These are phyloP conservation scores for Buxus sempervirens DNA, from an alignment of 164 flowering plant genomes.

Conservation along the genomic window DNA sequence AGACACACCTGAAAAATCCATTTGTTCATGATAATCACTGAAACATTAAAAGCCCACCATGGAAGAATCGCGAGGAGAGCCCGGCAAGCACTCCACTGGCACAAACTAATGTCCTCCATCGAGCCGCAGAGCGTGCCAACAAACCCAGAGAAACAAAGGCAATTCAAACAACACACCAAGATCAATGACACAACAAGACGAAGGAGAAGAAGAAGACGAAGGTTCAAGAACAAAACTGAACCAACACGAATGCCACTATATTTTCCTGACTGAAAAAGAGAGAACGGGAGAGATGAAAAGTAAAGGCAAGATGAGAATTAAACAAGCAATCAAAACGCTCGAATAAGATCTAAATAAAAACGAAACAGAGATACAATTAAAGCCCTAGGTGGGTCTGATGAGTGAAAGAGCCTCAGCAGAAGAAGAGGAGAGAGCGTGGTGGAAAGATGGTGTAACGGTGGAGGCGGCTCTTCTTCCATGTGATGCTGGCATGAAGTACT, in stretches of 20 bases:
- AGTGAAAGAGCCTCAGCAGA: too few species aligned
- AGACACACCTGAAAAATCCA: conserved; percentile 96
- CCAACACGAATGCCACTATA: conserved; percentile 1
- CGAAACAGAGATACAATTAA: not conserved
- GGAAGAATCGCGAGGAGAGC: conserved; percentile 82
- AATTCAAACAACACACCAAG: not conserved
- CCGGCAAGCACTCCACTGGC: conserved; percentile 71
- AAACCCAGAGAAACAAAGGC: not conserved
- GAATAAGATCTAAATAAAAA: not conserved
- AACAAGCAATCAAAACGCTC: conserved; percentile 12
- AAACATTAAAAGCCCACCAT: conserved; percentile 98
- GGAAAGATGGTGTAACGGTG: conserved; percentile 13
- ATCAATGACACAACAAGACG: too few species aligned
- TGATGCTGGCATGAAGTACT: not conserved
- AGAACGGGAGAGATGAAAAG: not conserved
- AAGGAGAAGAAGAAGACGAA: conserved; percentile 1
- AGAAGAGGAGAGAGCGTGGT: not conserved
- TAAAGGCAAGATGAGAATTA: not conserved
- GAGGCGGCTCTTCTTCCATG: conserved; percentile 10
- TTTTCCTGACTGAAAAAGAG: not conserved
- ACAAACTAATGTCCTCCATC: conserved; percentile 71
- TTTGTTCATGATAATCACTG: conserved; percentile 96
- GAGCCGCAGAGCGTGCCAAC: conserved; percentile 11
- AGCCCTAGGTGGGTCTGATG: conserved; percentile 11
- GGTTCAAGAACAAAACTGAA: not conserved